These are phyloP conservation scores for Barnettozyma botsteinii DNA, from an alignment of 805 yeast genomes.

Conservation along the genomic window DNA sequence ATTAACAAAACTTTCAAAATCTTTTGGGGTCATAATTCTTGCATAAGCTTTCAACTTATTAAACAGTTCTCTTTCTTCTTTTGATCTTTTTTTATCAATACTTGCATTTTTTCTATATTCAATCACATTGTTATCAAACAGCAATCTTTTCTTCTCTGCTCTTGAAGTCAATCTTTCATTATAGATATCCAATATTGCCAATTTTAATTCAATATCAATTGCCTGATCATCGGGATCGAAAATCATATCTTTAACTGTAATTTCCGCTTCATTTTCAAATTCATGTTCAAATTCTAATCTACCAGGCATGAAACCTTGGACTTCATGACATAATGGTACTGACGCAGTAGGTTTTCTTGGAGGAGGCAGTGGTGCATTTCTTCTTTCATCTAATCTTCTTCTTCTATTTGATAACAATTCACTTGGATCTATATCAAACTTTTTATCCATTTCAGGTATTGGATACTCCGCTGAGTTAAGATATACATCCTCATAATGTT, in stretches of 20 bases:
- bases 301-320: constrained; percentile 99
- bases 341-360: constrained; percentile 87
- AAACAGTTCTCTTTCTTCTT: constrained; percentile 82
- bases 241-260: constrained; percentile 88
- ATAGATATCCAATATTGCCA: constrained; percentile 83
- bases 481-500: constrained; percentile 73
- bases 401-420: constrained; percentile 67
- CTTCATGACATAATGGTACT: constrained; percentile 92
- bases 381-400: constrained; percentile 63
- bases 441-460: constrained; percentile 75
- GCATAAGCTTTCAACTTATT: constrained; percentile 77
- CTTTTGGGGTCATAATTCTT: constrained; percentile 71
- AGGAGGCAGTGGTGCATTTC: constrained; percentile 73
- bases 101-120: constrained; percentile 82
- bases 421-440: constrained; percentile 58
- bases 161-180: constrained; percentile 84
- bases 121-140: constrained; percentile 69
- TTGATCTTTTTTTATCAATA: constrained; percentile 75
- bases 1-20: constrained; percentile 67
- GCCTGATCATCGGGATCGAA: constrained; percentile 91
- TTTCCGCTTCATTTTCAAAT: constrained; percentile 94
- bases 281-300: constrained; percentile 95
- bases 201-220: constrained; percentile 83
- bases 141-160: constrained; percentile 84
- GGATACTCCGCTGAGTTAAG: constrained; percentile 73